A percentile compares a stretch with the other conserved stretches of the same genome.
phyloP scores from a whole-genome alignment of 345 rosid genomes.

The Psidium guajava region DNA sequence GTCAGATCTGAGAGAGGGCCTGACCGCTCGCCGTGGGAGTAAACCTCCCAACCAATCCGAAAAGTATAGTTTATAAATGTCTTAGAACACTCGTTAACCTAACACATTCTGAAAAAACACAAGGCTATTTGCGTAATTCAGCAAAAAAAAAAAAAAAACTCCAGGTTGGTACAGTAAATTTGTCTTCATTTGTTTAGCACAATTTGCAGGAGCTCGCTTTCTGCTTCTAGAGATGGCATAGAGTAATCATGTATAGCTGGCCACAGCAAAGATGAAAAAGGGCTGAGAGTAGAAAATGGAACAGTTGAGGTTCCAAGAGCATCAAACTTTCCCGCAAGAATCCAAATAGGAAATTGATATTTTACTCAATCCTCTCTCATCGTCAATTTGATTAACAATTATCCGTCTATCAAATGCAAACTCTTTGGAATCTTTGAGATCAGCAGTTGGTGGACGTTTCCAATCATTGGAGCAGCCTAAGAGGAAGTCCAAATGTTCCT shows the following conservation, averaged over 20 bases:
- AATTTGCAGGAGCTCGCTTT: neutral
- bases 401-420: neutral
- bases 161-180: slow-evolving; percentile 20
- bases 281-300: neutral
- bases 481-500: neutral
- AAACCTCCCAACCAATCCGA: neutral
- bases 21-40: neutral
- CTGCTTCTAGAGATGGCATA: neutral
- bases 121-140: neutral
- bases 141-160: neutral
- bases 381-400: neutral
- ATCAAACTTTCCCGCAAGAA: neutral
- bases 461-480: slow-evolving; percentile 3
- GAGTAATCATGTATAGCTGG: neutral
- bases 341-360: neutral
- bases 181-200: neutral
- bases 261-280: neutral
- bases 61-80: neutral
- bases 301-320: neutral
- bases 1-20: too few species aligned
- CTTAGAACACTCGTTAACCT: neutral
- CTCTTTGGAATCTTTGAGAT: neutral
- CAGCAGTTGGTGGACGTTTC: neutral
- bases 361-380: neutral
- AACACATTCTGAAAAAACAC: neutral